A percentile compares a stretch with the other conserved stretches of the same genome.
These are phyloP conservation scores for Pleurostoma richardsiae DNA, from an alignment of 2,329 filamentous ascomycete species.

Conservation along the genomic window DNA sequence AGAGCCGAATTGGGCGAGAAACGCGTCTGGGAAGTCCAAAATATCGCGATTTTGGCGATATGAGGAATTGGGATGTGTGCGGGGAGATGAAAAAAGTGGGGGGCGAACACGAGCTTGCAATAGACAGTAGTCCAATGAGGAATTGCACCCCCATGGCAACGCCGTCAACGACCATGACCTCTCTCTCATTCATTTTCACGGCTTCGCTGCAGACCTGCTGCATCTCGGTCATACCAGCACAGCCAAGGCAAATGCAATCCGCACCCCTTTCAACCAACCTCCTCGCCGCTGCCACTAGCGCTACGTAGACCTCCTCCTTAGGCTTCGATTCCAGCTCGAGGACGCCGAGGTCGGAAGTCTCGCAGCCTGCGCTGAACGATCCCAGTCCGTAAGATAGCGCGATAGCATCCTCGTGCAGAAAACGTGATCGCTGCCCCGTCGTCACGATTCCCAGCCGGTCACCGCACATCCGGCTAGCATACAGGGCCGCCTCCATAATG, in stretches of 20 bases:
- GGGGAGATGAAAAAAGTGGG: too few relatives aligned
- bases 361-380: slow-evolving; percentile 34
- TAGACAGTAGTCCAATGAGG: slow-evolving; percentile 33
- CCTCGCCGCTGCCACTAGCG: slow-evolving; percentile 30
- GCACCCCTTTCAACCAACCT: slow-evolving; percentile 26
- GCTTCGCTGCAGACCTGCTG: slow-evolving; percentile 36
- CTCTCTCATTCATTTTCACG: slow-evolving; percentile 32
- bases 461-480: slow-evolving; percentile 44
- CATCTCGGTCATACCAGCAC: slow-evolving; percentile 43
- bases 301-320: slow-evolving; percentile 27
- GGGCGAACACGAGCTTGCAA: too few relatives aligned
- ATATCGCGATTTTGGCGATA: too few relatives aligned
- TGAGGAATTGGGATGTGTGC: too few relatives aligned
- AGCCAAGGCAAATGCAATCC: slow-evolving; percentile 34
- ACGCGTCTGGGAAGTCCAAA: too few relatives aligned
- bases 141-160: slow-evolving; percentile 42
- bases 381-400: slow-evolving; percentile 31
- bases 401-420: slow-evolving; percentile 32
- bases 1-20: too few relatives aligned
- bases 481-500: slow-evolving; percentile 44
- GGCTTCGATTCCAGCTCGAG: slow-evolving; percentile 36
- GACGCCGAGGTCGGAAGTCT: slow-evolving; percentile 31
- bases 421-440: slow-evolving; percentile 29
- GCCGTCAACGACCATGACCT: slow-evolving; percentile 43
- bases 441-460: slow-evolving; percentile 37